These are phyloP conservation scores for Solanum hybrid DNA, from an alignment of 305 asterid species.

Conservation along the genomic window DNA sequence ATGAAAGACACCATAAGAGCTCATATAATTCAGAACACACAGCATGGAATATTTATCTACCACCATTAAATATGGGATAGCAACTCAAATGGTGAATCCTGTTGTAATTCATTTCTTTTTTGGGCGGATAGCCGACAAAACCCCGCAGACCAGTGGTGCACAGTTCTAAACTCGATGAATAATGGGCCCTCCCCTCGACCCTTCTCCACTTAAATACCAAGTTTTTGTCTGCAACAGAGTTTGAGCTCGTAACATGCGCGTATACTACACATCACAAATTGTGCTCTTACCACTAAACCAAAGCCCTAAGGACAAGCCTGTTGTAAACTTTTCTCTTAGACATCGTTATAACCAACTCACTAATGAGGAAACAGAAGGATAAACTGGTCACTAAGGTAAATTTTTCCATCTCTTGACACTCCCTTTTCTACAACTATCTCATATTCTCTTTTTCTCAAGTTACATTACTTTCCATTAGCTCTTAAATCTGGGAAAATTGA, in stretches of 20 bases:
- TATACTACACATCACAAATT: background rate
- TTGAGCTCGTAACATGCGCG: background rate
- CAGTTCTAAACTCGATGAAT: background rate
- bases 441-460: background rate
- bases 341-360: background rate
- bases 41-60: background rate
- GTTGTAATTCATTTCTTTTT: background rate
- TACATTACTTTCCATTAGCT: background rate
- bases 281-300: background rate
- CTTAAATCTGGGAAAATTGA: background rate
- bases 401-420: background rate
- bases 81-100: background rate
- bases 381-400: background rate
- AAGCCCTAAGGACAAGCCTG: background rate
- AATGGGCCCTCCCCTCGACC: background rate
- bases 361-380: background rate
- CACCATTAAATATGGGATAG: background rate
- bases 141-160: background rate
- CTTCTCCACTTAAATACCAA: background rate
- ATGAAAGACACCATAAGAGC: background rate
- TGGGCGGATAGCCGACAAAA: background rate
- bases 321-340: background rate
- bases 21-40: background rate
- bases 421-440: background rate
- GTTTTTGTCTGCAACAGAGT: background rate